Percentiles rank a stretch among this genome's conserved stretches.
Evolutionary conservation across 2,329 filamentous ascomycete species (phyloP).

Genomic region (Scytalidium sp.): DNA sequence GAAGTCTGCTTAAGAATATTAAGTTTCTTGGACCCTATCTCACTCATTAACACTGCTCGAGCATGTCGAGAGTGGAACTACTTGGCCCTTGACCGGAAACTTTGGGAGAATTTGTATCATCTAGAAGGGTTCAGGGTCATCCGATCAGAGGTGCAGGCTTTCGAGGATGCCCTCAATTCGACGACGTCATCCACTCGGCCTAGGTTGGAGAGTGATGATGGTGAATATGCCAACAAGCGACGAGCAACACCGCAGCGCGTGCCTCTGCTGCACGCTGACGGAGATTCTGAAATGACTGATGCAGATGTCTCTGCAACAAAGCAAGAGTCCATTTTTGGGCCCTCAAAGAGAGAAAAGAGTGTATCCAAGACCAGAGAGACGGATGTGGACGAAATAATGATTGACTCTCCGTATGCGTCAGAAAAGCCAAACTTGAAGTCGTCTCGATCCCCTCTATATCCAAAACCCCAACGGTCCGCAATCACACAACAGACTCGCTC

Average conservation of each 20-base stretch:
- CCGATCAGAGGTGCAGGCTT: slow-evolving; percentile 59
- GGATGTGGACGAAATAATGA: slow-evolving; percentile 7
- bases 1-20: slow-evolving; percentile 92
- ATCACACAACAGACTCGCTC: slow-evolving; percentile 8
- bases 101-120: slow-evolving; percentile 84
- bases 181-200: slow-evolving; percentile 6
- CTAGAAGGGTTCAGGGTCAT: slow-evolving; percentile 83
- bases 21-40: slow-evolving; percentile 77
- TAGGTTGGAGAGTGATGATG: slow-evolving; percentile 31
- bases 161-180: slow-evolving; percentile 53
- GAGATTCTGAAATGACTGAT: slow-evolving; percentile 47
- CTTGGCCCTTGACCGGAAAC: slow-evolving; percentile 74
- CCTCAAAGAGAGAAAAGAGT: slow-evolving; percentile 9
- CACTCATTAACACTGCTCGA: slow-evolving; percentile 74
- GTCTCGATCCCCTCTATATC: background rate
- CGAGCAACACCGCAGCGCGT: slow-evolving; percentile 43
- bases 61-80: slow-evolving; percentile 81
- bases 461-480: background rate
- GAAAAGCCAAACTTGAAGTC: background rate
- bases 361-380: slow-evolving; percentile 6
- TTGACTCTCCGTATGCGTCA: background rate
- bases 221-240: slow-evolving; percentile 51
- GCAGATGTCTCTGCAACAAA: slow-evolving; percentile 20
- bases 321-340: slow-evolving; percentile 23
- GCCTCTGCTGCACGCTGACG: slow-evolving; percentile 30